Base-by-base conservation (phyloP, 352 stramenopile genomes). In the Globisporangium canariense region DNA sequence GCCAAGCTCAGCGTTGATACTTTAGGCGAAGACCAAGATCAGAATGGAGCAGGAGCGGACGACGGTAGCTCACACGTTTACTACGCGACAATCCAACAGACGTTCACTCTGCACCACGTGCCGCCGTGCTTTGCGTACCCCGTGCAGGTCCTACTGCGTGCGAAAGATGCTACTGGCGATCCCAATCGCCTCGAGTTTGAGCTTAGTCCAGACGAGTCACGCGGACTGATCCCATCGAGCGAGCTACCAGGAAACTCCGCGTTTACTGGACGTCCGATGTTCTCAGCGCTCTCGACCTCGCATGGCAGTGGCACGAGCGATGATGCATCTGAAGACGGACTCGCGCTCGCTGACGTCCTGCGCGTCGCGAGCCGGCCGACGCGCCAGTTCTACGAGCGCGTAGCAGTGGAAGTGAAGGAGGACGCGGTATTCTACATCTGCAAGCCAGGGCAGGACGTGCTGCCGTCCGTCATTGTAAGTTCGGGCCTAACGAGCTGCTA, bases 31-130 rank as follows among this genome's bases (percentile, higher is more conserved):
- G 52, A 52, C 56, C 14, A 75, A 57, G 62, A 70, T 1, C 62
- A 66, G 0, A 25, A 47, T 49, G 67, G 14, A 47, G 41, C 41
- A 47, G 9, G 36, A 41, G 13, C 14, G 41, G 41, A 53, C 4
- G 45, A 68, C 34, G 56, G 52, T 13, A 61, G 50, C 57, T 61
- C 46, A 5, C 55, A 79, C 53, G 67, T 60, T 8, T 71, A 83
- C 59, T 80, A 81, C 59, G 56, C 67, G 11, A 83, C 75, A 3
- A 46, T 91, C 43, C 64, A 66, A 55, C 78, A 86, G 60, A 76
- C 68, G 3, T 84, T 89, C 59, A 46, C 70, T 2, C 20, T 80
- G 13, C 46, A n/a, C 4, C 58, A 69, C 9, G 68, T 65, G 3
- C 82, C 79, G 0, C 36, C 61, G 9, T 74, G 56, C 56, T 87